Evolutionary conservation across 108 stramenopile species (phyloP), one percentile per base, ranked within the genome.

Genomic region (Pseudonitzschia multiseries): DNA sequence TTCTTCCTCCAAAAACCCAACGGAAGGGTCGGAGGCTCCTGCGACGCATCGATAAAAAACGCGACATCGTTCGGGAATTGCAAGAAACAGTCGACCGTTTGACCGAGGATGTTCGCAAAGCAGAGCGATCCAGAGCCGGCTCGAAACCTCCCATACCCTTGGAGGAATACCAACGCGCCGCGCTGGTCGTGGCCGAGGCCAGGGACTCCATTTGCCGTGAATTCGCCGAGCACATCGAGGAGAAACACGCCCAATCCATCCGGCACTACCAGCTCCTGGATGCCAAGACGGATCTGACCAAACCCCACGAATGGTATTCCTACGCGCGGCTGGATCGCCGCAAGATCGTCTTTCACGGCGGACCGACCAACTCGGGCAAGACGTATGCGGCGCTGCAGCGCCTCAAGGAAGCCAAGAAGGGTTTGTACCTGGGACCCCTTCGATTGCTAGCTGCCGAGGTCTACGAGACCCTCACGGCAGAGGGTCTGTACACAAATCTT

Each of bases 351-450:
- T 94, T 89, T 78, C 97, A 98, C 81, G 92, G 81, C 18, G 97
- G 96, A 12, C 98, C 96, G 1, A 98, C 98, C 15, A 98, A 97
- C 78, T 90, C 88, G 53, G 98, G 97, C 6, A 98, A 98, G 72
- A 98, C 98, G 24, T 96, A 98, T 73, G 70, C 81, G 33, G 98
- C 98, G 1, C 74, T 98, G 33, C 75, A 92, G 70, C 82, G 92
- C 31, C 85, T 98, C 36, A 87, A 86, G 69, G 65, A 81, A 22
- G 96, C 90, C 32, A 76, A 86, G 36, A 70, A 77, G 40, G 98
- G 98, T 24, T 67, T 98, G 65, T 98, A 97, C 74, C 72, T 89
- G 29, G 96, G 96, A n/a, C 98, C 98, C 13, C 79, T 98, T 17
- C 93, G 98, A n/a, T 79, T 98, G 40, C 77, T 98, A 48, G 98